Conservation (phyloP, 768 basidiomycete species). For the Cystobasidium onofrii region DNA sequence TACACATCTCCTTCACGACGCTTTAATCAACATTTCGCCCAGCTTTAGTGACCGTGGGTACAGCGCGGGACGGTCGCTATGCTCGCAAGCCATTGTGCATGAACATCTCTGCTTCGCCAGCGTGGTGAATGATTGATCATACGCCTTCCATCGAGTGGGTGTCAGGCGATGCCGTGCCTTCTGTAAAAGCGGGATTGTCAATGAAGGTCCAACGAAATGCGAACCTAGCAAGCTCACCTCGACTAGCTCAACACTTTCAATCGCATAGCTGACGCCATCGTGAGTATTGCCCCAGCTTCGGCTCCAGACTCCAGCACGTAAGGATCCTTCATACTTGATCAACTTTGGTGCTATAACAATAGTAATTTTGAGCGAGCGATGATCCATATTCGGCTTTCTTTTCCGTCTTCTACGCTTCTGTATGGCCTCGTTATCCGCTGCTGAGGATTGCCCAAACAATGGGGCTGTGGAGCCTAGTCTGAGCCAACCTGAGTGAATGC, state of each 20-base stretch:
- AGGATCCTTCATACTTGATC: constrained; percentile 45
- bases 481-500: constrained; percentile 49
- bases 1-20: background rate
- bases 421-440: background rate
- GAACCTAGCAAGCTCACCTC: constrained; percentile 40
- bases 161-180: constrained; percentile 3
- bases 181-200: background rate
- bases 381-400: constrained; percentile 9
- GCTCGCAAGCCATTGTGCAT: constrained; percentile 22
- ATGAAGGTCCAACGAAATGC: background rate
- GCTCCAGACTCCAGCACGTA: constrained; percentile 45
- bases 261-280: constrained; percentile 47
- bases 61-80: background rate
- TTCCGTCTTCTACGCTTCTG: background rate
- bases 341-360: constrained; percentile 46
- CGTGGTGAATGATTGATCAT: background rate
- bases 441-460: background rate
- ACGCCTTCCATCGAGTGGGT: background rate
- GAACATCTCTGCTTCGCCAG: constrained; percentile 11
- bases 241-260: constrained; percentile 45
- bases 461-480: constrained; percentile 34
- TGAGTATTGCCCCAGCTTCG: constrained; percentile 50
- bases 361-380: constrained; percentile 41
- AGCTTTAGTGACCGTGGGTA: background rate
- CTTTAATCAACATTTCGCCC: background rate